phyloP scores from a whole-genome alignment of 805 yeast species.

The Metschnikowia bowlesiae region DNA sequence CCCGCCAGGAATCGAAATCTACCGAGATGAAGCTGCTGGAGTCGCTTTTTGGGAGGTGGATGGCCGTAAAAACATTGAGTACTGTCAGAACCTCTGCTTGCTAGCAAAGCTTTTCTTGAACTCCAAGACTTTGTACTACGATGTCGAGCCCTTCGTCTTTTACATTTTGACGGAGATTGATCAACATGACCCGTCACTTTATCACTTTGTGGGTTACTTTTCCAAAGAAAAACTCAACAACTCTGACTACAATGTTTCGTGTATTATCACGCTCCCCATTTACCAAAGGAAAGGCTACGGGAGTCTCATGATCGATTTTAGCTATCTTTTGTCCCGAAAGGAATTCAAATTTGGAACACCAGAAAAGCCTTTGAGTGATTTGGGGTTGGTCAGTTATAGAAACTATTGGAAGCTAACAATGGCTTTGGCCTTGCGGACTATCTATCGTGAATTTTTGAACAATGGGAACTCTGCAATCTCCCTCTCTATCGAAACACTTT shows the following conservation, averaged over 20 bases:
- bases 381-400: slow-evolving; percentile 81
- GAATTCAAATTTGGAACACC: slow-evolving; percentile 89
- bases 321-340: slow-evolving; percentile 69
- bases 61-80: slow-evolving; percentile 75
- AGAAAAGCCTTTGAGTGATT: slow-evolving; percentile 85
- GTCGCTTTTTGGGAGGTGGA: slow-evolving; percentile 53
- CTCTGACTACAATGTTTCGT: slow-evolving; percentile 78
- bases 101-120: slow-evolving; percentile 85
- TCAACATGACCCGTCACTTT: slow-evolving; percentile 33
- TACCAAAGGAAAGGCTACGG: slow-evolving; percentile 90
- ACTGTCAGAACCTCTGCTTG: slow-evolving; percentile 86
- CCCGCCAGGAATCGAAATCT: slow-evolving; percentile 58
- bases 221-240: slow-evolving; percentile 79
- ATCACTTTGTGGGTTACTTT: slow-evolving; percentile 90
- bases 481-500: slow-evolving; percentile 56
- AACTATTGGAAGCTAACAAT: slow-evolving; percentile 78
- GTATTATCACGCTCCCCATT: slow-evolving; percentile 85
- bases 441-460: slow-evolving; percentile 20
- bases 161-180: slow-evolving; percentile 76
- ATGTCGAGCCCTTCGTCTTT: slow-evolving; percentile 92
- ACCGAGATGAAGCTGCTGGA: slow-evolving; percentile 27
- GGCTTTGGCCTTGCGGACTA: slow-evolving; percentile 41
- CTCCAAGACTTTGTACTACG: slow-evolving; percentile 88
- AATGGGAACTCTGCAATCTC: slow-evolving; percentile 6
- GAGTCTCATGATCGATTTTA: slow-evolving; percentile 79